These are phyloP conservation scores for Sarcodon aspratus DNA, from an alignment of 768 basidiomycete species.

Conservation along the genomic window DNA sequence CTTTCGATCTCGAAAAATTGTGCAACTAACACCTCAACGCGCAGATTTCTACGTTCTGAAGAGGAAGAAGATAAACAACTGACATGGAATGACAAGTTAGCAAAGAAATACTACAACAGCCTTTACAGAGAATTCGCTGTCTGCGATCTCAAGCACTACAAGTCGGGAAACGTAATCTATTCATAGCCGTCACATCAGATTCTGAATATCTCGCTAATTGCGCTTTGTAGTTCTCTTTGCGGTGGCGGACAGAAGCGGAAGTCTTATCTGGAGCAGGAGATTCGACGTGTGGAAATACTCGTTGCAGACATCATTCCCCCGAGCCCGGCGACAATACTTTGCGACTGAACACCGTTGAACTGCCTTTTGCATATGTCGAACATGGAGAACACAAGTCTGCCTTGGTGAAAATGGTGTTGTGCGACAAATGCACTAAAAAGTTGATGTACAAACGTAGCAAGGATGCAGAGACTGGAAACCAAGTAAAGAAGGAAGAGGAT, in stretches of 20 bases:
- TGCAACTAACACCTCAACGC: not conserved
- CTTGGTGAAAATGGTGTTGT: constrained; percentile 86
- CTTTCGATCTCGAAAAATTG: not conserved
- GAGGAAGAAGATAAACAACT: constrained; percentile 22
- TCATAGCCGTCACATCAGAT: not conserved
- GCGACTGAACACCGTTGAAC: constrained; percentile 64
- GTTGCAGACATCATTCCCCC: constrained; percentile 51
- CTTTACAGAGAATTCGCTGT: constrained; percentile 89
- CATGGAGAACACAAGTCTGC: constrained; percentile 65
- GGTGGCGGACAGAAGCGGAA: constrained; percentile 91
- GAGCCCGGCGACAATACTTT: constrained; percentile 9
- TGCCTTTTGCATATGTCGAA: constrained; percentile 86
- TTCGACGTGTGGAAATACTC: constrained; percentile 80
- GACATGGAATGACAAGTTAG: constrained; percentile 80
- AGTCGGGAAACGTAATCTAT: constrained; percentile 66
- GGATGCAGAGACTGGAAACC: constrained; percentile 31
- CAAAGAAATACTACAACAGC: constrained; percentile 77
- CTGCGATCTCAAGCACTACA: constrained; percentile 94
- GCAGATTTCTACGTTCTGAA: constrained; percentile 71
- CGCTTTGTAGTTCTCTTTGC: constrained; percentile 62
- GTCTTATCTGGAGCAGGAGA: constrained; percentile 82
- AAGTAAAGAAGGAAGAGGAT: not conserved
- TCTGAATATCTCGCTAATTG: not conserved
- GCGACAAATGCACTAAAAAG: constrained; percentile 69
- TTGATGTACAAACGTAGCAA: constrained; percentile 76